Evolutionary conservation across 129 eudicot genomes (phyloP).

Genomic region (Tagetes erecta): DNA sequence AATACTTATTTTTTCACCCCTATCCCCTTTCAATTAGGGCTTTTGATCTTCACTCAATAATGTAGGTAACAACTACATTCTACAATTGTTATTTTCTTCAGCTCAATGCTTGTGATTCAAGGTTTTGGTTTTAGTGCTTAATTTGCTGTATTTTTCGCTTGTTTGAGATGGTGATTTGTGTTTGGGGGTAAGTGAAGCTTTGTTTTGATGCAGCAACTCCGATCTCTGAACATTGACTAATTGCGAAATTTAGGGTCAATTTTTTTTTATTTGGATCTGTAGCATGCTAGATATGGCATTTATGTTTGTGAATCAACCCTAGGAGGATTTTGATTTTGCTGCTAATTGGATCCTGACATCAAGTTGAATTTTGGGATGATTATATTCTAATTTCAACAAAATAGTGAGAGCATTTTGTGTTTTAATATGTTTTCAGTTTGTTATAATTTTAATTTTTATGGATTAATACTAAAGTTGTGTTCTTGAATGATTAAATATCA

Average conservation of each 20-base stretch:
- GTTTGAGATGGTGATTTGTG: too few relatives aligned
- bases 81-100: background rate
- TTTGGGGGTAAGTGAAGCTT: background rate
- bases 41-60: conserved; percentile 33
- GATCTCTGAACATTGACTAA: conserved; percentile 28
- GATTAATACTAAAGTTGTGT: conserved; percentile 18
- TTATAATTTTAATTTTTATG: background rate
- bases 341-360: conserved; percentile 27
- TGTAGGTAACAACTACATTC: conserved; percentile 36
- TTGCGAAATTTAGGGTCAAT: conserved; percentile 16
- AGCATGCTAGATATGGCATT: conserved; percentile 5
- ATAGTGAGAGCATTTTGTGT: background rate
- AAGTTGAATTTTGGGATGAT: conserved; percentile 29
- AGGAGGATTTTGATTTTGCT: conserved; percentile 15
- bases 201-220: conserved; percentile 25
- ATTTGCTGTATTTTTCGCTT: conserved; percentile 9
- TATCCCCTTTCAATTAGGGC: conserved; percentile 23
- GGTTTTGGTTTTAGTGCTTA: conserved; percentile 13
- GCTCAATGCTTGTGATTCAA: conserved; percentile 7
- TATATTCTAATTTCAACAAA: background rate
- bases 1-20: conserved; percentile 13
- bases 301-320: conserved; percentile 12
- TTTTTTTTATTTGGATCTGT: conserved; percentile 32
- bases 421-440: background rate
- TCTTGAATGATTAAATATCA: conserved; percentile 21